Base-by-base conservation (phyloP, 148 eudicot species). In the Vaccinium macrocarpon region DNA sequence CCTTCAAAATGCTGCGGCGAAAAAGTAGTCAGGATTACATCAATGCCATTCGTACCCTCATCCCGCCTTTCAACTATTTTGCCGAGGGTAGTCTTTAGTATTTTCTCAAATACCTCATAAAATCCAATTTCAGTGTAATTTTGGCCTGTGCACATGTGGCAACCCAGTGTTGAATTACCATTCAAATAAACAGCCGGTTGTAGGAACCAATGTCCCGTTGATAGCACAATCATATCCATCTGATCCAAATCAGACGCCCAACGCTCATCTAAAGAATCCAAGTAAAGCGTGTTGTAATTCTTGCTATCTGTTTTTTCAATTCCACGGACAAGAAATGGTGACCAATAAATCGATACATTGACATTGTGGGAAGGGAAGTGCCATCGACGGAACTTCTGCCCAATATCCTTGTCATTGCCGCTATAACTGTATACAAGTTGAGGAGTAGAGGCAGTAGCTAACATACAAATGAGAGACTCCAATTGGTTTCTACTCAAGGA, bases 1-100 rank as follows among this genome's bases (percentile, higher is more conserved):
- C 99, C 99, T 68, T 97, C 98, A 77, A 95, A 97, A 90, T 97
- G 99, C 75, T 90, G 94, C 0, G 98, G 97, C 23, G 98, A 87
- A 76, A 95, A 95, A 4, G 98, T 97, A 8, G 98, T 93, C 84
- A 95, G 87, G 61, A 97, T 83, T 49, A 95, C 93, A 82, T 87
- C 88, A 72, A 90, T 85, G 32, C 51, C 81, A 8, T 81, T 87
- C 2, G 79, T 75, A 11, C 71, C 78, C 29, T 56, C 25, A 18
- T 88, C 89, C 62, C 81, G 86, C 27, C 93, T 91, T 35, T 91
- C 88, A 6, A 90, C 78, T 8, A 95, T 89, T 12, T 88, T 84
- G 79, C 89, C 86, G 19, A 97, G 91, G 23, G 96, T 87, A 2
- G 95, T 97, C 68, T 92, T 88, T 29, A 92, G 85, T 0, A 98